Evolutionary conservation across 1,284 basidiomycete species (phyloP), one percentile per base, ranked within the genome.

Genomic region (Paramarasmius palmivorus): DNA sequence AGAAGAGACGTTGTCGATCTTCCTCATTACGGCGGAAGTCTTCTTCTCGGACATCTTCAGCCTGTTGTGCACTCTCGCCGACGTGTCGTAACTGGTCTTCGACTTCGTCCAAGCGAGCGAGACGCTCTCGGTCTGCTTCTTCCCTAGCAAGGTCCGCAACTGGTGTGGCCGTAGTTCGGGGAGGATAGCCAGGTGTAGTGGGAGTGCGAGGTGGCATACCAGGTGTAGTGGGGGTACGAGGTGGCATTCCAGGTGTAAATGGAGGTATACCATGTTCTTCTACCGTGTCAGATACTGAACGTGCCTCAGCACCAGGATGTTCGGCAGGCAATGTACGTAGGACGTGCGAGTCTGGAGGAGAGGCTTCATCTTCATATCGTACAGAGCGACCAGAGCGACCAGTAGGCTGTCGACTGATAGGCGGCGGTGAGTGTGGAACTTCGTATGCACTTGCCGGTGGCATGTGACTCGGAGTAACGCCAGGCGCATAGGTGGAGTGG

Each of bases 1-100:
- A 60, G 66, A 90, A 90, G 2, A 84, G 65, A 4, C 72, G 77
- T 19, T 87, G 75, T 15, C 88, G 73, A 50, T 82, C 82, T 9
- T 84, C 81, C 65, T 91, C 89, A 58, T 81, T 78, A 1, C 72
- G 71, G 14, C 79, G 76, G 70, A 87, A 90, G 35, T 83, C 79
- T 3, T 66, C 65, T 56, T 90, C 87, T 10, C 87, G 78, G 47
- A 70, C 72, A 37, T 79, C 74, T 62, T 91, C 88, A 2, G 78
- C 79, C 44, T 81, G 77, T 41, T 78, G 73, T 0, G 82, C 76
- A 1, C 74, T 73, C 10, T 74, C 71, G 7, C 74, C 70, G 7
- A 78, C 69, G 29, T 78, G 68, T 1, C 72, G 67, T 12, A 88
- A 59, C 29, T 75, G 75, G 17, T 70, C 66, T 47, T 84, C 82